A percentile compares a stretch with the other conserved stretches of the same genome.
phyloP scores from a whole-genome alignment of 805 yeast genomes.

The Sugiyamaella valdiviana region DNA sequence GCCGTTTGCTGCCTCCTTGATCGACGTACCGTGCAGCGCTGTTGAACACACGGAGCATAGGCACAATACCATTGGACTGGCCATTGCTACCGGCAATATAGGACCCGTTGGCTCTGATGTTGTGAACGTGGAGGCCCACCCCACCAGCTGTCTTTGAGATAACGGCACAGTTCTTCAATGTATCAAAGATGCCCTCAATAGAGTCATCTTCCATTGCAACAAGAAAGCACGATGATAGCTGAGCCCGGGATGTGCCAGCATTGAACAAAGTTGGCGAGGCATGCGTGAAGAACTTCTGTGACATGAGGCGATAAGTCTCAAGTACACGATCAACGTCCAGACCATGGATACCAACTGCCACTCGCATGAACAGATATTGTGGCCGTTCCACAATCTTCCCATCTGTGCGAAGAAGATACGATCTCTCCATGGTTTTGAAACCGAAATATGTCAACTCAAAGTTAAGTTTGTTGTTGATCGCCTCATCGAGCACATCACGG shows the following conservation, averaged over 20 bases:
- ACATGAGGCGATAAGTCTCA: slow-evolving; percentile 82
- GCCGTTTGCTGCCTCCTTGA: slow-evolving; percentile 95
- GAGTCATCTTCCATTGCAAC: slow-evolving; percentile 88
- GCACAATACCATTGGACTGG: slow-evolving; percentile 79
- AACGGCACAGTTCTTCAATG: slow-evolving; percentile 76
- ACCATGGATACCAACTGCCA: slow-evolving; percentile 81
- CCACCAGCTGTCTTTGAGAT: slow-evolving; percentile 94
- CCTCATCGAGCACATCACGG: slow-evolving; percentile 54
- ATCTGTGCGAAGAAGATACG: slow-evolving; percentile 56
- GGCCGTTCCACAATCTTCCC: slow-evolving; percentile 71
- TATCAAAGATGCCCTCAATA: slow-evolving; percentile 85
- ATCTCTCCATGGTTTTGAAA: slow-evolving; percentile 74
- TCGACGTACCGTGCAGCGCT: slow-evolving; percentile 93
- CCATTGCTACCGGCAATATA: slow-evolving; percentile 84
- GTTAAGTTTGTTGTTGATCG: slow-evolving; percentile 68
- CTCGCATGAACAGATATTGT: slow-evolving; percentile 80
- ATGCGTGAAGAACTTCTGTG: slow-evolving; percentile 74
- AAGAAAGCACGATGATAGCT: slow-evolving; percentile 83
- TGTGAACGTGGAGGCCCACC: slow-evolving; percentile 80
- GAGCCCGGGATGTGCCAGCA: slow-evolving; percentile 76
- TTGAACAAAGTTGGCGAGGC: slow-evolving; percentile 93
- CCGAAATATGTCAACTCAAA: slow-evolving; percentile 72
- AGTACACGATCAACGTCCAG: slow-evolving; percentile 51
- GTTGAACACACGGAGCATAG: slow-evolving; percentile 89
- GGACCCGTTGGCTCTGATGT: slow-evolving; percentile 77